Evolutionary conservation across 441 rosid species (phyloP).

Genomic region (Erodium texanum): DNA sequence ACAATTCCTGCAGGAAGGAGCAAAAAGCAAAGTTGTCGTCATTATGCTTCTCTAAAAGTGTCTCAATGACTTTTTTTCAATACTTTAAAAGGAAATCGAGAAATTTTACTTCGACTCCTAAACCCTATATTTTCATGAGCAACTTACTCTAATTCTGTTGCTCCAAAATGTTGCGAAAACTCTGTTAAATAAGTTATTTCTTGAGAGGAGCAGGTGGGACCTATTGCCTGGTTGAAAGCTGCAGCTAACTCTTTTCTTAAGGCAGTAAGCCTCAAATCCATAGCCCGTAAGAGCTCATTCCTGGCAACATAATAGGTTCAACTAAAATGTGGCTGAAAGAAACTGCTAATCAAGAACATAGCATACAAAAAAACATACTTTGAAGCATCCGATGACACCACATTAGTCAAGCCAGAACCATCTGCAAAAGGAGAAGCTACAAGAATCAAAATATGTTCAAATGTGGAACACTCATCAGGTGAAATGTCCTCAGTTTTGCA

Average conservation of each 20-base stretch:
- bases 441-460: constrained; percentile 3
- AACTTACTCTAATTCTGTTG: constrained; percentile 46
- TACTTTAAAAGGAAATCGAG: neutral
- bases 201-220: constrained; percentile 26
- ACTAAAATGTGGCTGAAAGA: constrained; percentile 10
- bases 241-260: constrained; percentile 42
- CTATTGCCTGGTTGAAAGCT: constrained; percentile 35
- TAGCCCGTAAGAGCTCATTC: constrained; percentile 51
- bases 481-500: neutral
- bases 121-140: constrained; percentile 11
- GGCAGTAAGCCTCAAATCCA: constrained; percentile 50
- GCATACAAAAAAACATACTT: constrained; percentile 31
- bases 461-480: neutral
- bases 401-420: constrained; percentile 18
- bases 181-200: constrained; percentile 31
- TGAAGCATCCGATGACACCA: constrained; percentile 36
- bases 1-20: constrained; percentile 29
- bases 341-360: constrained; percentile 12
- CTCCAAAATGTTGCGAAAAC: constrained; percentile 47
- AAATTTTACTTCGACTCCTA: constrained; percentile 1
- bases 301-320: constrained; percentile 29
- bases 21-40: constrained; percentile 6
- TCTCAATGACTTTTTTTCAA: constrained; percentile 9
- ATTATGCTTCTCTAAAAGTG: neutral
- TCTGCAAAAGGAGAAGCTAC: constrained; percentile 20